A percentile compares a stretch with the other conserved stretches of the same genome.
These are phyloP conservation scores for Pythium oligandrum DNA, from an alignment of 352 stramenopile genomes.

Conservation along the genomic window DNA sequence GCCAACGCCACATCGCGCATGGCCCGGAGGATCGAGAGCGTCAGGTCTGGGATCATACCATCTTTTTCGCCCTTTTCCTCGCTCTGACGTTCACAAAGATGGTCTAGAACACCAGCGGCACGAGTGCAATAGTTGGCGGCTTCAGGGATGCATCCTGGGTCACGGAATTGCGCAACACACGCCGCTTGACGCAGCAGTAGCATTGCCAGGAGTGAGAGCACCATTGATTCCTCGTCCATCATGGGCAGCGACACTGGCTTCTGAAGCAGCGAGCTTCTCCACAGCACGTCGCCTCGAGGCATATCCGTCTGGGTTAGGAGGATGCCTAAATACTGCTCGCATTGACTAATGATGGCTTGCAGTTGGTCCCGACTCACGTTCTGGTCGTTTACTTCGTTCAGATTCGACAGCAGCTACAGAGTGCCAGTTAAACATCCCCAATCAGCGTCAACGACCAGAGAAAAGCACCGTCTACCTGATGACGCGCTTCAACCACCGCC, in stretches of 20 bases:
- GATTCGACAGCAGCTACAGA: too few relatives aligned
- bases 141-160: slow-evolving; percentile 9
- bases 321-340: too few relatives aligned
- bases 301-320: too few relatives aligned
- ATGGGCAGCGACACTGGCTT: slow-evolving; percentile 13
- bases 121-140: slow-evolving; percentile 11
- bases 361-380: too few relatives aligned
- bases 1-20: slow-evolving; percentile 10
- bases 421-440: too few relatives aligned
- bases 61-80: too few relatives aligned
- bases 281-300: neutral
- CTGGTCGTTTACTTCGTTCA: too few relatives aligned
- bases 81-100: neutral
- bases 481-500: too few relatives aligned
- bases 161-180: slow-evolving; percentile 7
- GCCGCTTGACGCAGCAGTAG: slow-evolving; percentile 23
- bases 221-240: slow-evolving; percentile 32
- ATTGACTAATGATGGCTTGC: too few relatives aligned
- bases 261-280: slow-evolving; percentile 9
- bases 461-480: too few relatives aligned
- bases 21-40: slow-evolving; percentile 5
- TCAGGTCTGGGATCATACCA: slow-evolving; percentile 11
- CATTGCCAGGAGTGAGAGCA: slow-evolving; percentile 20
- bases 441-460: too few relatives aligned
- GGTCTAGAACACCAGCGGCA: slow-evolving; percentile 12